Evolutionary conservation across 169 alveolate species (phyloP), one percentile per base, ranked within the genome.

Genomic region (Cryptosporidium viatorum): DNA sequence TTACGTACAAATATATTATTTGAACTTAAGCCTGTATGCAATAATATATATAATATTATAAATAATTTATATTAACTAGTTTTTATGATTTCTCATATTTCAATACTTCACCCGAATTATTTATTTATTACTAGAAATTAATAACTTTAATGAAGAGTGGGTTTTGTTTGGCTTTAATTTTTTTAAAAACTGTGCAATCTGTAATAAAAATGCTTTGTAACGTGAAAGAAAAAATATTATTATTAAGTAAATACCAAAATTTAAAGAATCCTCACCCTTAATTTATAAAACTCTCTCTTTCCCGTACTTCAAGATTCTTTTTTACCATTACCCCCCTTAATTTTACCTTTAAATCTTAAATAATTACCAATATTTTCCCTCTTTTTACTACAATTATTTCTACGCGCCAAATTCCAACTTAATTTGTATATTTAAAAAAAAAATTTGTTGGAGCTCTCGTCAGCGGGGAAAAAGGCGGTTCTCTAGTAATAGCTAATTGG

Each of bases 381-480:
- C 21, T 48, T 48, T 48, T 48, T 48, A 48, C 21, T 7, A 14
- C 8, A 48, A 45, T 48, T 48, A 43, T 14, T 41, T 39, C 8
- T 14, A 18, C 3, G 55, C 55, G 55, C 55, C 55, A 48, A 48
- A 12, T 0, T 48, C 5, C 12, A 14, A 16, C 5, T 48, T 48
- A 1, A 48, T 1, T 48, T 1, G 9, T 43, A 9, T 14, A 48
- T 2, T 14, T 9, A 3, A 41, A 45, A 14, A 48, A 48, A 48
- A 41, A 48, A 16, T 14, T 0, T 21, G 12, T 60, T 14, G 9
- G 23, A 23, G 29, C 35, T 41, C 74, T 68, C 74, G 48, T n/a
- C 58, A 68, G 74, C 52, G 74, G 74, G 74, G 18, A 8, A 68
- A 68, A 31, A 33, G 35, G 74, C 74, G 74, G 59, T 41, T 35